A percentile compares a stretch with the other conserved stretches of the same genome.
Conservation (phyloP, 2,329 filamentous ascomycete genomes). For the Fusarium nematophilum region DNA sequence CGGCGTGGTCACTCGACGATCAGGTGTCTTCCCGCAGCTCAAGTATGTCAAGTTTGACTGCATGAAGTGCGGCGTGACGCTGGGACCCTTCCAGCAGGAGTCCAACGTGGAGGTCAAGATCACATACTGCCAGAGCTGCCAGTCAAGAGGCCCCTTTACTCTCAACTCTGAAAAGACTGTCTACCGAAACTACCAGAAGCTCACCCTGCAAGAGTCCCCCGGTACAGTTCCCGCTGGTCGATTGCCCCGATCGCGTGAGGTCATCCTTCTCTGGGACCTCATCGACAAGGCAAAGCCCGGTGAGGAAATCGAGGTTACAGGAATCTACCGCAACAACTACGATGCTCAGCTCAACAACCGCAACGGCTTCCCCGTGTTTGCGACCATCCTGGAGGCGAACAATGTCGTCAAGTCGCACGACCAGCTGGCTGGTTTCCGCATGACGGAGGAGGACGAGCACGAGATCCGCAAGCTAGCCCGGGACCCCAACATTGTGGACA, state of each 20-base stretch:
- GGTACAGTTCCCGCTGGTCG: constrained; percentile 96
- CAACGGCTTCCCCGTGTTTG: constrained; percentile 98
- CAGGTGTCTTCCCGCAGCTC: constrained; percentile 95
- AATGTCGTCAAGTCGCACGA: constrained; percentile 97
- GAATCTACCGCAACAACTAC: constrained; percentile 98
- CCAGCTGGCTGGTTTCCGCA: constrained; percentile 93
- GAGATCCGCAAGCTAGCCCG: constrained; percentile 88
- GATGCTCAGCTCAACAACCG: constrained; percentile 98
- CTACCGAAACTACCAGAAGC: constrained; percentile 98
- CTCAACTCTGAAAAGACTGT: constrained; percentile 98
- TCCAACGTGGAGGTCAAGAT: constrained; percentile 97
- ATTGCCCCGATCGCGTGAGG: constrained; percentile 90
- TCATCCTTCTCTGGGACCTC: constrained; percentile 95
- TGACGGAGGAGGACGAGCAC: constrained; percentile 95
- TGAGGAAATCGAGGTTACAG: constrained; percentile 96
- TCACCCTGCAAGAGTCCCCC: constrained; percentile 96
- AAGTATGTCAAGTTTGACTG: constrained; percentile 99
- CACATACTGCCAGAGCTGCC: constrained; percentile 95
- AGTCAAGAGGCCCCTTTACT: constrained; percentile 93
- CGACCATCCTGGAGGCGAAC: constrained; percentile 96
- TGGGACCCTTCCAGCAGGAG: constrained; percentile 97
- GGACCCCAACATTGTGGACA: constrained; percentile 92
- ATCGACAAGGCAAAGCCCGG: constrained; percentile 97
- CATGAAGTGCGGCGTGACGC: constrained; percentile 87
- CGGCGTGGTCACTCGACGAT: constrained; percentile 93